Evolutionary conservation across 768 basidiomycete genomes (phyloP).

Genomic region (Termitomyces heimii): DNA sequence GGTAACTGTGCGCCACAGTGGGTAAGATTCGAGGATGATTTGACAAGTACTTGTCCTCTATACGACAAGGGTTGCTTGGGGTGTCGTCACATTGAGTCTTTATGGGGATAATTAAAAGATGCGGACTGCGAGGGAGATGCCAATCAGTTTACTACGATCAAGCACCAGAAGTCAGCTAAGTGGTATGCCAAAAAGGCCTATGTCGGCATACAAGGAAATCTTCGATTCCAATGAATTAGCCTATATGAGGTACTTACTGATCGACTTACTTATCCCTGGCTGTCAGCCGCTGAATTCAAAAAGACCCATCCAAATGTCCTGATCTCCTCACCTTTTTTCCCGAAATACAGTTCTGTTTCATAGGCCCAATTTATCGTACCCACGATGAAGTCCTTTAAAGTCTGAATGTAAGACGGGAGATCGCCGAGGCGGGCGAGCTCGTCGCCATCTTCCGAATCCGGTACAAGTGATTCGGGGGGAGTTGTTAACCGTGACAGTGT

Average conservation of each 20-base stretch:
- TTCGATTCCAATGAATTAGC: not conserved
- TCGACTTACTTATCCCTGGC: not conserved
- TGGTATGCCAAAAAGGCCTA: not conserved
- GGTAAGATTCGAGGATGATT: not conserved
- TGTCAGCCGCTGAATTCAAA: conserved; percentile 19
- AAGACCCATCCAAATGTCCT: conserved; percentile 62
- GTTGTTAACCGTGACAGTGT: conserved; percentile 3
- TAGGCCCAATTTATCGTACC: conserved; percentile 63
- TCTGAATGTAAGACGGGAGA: conserved; percentile 34
- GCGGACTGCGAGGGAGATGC: not conserved
- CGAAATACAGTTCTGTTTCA: conserved; percentile 57
- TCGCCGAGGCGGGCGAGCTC: conserved; percentile 11
- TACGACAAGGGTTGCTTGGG: not conserved
- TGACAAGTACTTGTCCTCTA: not conserved
- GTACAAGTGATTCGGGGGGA: conserved; percentile 1
- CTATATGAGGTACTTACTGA: not conserved
- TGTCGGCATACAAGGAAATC: too few relatives aligned
- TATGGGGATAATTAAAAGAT: not conserved
- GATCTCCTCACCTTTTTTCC: conserved; percentile 50
- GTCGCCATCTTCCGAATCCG: conserved; percentile 6
- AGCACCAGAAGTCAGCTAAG: not conserved
- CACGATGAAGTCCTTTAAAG: conserved; percentile 48
- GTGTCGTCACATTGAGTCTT: not conserved
- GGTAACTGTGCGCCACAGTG: not conserved
- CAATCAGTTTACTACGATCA: not conserved